These are phyloP conservation scores for Verticillium nonalfalfae DNA, from an alignment of 2,329 filamentous ascomycete genomes.

Conservation along the genomic window DNA sequence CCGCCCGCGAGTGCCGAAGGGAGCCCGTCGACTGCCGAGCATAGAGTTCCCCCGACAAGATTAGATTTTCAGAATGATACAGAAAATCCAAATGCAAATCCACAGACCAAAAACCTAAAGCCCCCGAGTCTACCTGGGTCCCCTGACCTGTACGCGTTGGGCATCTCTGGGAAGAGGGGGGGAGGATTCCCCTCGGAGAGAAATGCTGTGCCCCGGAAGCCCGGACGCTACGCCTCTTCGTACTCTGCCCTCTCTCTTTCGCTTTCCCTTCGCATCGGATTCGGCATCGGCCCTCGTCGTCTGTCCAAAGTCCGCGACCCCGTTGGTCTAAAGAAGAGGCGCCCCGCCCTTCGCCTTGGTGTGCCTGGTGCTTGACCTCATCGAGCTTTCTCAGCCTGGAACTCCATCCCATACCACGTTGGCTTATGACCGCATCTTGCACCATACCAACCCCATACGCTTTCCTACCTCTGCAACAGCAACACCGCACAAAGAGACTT, in stretches of 20 bases:
- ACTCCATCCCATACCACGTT: background rate
- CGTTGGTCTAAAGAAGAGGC: background rate
- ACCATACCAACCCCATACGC: background rate
- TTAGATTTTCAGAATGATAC: no score
- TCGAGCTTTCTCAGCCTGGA: background rate
- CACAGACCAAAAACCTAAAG: no score
- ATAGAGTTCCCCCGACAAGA: no score
- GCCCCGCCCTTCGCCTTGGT: background rate
- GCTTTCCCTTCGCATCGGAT: background rate
- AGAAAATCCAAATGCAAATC: no score
- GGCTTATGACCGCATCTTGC: no score
- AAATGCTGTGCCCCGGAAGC: background rate
- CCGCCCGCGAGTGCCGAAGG: no score
- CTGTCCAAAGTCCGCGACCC: background rate
- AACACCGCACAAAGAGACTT: background rate
- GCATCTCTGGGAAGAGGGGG: no score
- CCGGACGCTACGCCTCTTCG: background rate
- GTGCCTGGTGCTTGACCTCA: background rate
- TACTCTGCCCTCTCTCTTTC: background rate
- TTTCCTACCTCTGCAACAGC: background rate
- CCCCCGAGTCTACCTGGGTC: no score
- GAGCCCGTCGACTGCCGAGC: no score
- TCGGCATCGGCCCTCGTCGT: background rate
- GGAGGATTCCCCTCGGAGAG: background rate
- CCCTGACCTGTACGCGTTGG: no score